Base-by-base conservation (phyloP, 306 rosid genomes). In the Vigna unguiculata region DNA sequence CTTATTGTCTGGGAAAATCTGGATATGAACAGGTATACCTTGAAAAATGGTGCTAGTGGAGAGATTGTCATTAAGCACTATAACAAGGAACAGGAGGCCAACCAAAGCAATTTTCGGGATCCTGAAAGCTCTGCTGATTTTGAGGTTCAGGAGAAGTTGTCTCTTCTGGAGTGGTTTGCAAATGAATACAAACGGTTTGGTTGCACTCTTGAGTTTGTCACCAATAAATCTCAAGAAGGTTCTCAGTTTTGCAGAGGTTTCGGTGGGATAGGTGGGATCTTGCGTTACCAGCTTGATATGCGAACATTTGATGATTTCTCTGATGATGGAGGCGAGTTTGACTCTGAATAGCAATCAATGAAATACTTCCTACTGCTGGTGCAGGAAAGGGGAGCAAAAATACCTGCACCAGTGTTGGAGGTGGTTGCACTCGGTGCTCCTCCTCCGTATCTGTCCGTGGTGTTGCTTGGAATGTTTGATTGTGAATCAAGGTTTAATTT, bases 1-100 rank as follows among this genome's bases (percentile, higher is more conserved):
- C 97, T 93, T 13, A 93, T 93, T 81, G 98, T 93, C 19, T 93
- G 98, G 98, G 98, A 93, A 86, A 93, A 84, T 83, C 83, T 93
- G 59, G 98, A 93, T 85, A 85, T 90, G 78, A 88, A 82, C 79
- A 85, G 98, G 88, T 93, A 86, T 48, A 69, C 48, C 51, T 66
- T 93, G 63, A 93, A 93, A 77, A 75, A 89, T 70, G 76, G 80
- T 48, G 2, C 59, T 24, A 88, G 87, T 0, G 86, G 93, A 13
- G 98, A 93, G 83, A 46, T 82, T 70, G 24, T 89, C 30, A 74
- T 91, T 12, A 88, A 93, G 83, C 97, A 93, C 78, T 83, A 71
- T 15, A 91, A 87, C 84, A 93, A 93, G 95, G 98, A 89, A 25
- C 96, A 91, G 75, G 98, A 93, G 22, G 72, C 86, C 48, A 48